Base-by-base conservation (phyloP, 345 rosid species). In the Conringia planisiliqua region DNA sequence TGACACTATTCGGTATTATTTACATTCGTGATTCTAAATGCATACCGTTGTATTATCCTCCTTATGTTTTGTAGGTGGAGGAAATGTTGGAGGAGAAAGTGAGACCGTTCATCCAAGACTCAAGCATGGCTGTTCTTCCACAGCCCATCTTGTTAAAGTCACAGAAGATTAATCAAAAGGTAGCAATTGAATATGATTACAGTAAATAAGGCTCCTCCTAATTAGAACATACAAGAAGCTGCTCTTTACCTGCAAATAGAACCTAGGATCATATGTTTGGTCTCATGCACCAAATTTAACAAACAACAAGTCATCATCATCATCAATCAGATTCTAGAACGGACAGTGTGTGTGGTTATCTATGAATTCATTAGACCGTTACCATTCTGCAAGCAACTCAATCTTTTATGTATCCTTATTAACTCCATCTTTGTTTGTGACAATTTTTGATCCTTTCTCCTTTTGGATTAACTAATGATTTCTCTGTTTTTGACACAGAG, bases 81-180 rank as follows among this genome's bases (percentile, higher is more conserved):
- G 87, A 90, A 70, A 81, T 89, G 85, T 76, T 92, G 86, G 91
- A 84, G 81, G 90, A 93, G 86, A 90, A 93, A 85, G 92, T 89
- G 60, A 85, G 81, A 35, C 97, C 97, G 2, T 88, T 65, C 82
- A 62, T 86, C 63, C 83, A 85, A 82, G 86, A 87, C 43, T 71
- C 72, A 1, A 83, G 78, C 66, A 82, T 54, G 35, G 59, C 67
- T n/a, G 84, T 81, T 60, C 92, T 90, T 78, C 82, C 91, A 22
- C 86, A 46, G 39, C 90, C 90, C 48, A 89, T 93, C 46, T 44
- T 93, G 62, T 58, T 88, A 17, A 86, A 79, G 50, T 71, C 89
- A 2, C 83, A 84, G 72, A 68, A 79, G 54, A 79, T 68, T 48
- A 83, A 79, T 80, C 83, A 83, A 61, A 81, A 78, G 86, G 88